Evolutionary conservation across 352 stramenopile genomes (phyloP).

Genomic region (Phytophthora tentaculata): DNA sequence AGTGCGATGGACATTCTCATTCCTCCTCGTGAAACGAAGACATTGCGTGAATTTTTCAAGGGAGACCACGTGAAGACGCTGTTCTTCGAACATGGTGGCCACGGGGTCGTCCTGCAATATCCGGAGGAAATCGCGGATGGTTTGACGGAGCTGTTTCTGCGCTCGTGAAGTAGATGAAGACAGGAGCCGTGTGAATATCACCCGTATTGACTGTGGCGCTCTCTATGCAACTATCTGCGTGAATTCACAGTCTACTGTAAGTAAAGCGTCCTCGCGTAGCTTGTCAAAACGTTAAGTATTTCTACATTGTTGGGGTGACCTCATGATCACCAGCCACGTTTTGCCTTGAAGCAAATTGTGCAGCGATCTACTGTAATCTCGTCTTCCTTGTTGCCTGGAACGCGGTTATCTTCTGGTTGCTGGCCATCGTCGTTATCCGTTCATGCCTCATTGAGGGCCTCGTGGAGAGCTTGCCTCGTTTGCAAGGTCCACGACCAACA

Average conservation of each 20-base stretch:
- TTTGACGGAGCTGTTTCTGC: conserved; percentile 20
- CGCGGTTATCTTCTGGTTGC: too few species aligned
- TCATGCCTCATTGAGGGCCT: neutral
- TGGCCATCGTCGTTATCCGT: too few species aligned
- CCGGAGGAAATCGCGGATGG: conserved; percentile 38
- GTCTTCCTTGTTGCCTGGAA: too few species aligned
- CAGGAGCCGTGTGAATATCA: neutral
- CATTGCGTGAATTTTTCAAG: conserved; percentile 33
- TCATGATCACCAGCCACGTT: too few species aligned
- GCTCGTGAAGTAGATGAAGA: conserved; percentile 10
- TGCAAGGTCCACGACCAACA: conserved; percentile 19
- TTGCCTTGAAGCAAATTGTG: too few species aligned
- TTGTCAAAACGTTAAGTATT: too few species aligned
- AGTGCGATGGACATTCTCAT: conserved; percentile 49
- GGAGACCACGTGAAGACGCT: conserved; percentile 43
- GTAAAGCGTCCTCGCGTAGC: too few species aligned
- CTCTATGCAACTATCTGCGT: neutral
- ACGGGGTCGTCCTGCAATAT: conserved; percentile 53
- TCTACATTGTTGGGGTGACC: too few species aligned
- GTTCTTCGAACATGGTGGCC: conserved; percentile 47
- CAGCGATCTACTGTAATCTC: too few species aligned
- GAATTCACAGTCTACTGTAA: too few species aligned
- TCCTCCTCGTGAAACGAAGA: conserved; percentile 37
- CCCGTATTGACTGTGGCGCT: neutral
- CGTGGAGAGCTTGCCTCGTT: conserved; percentile 17